Base-by-base conservation (phyloP, 306 rosid genomes). In the Phaseolus lunatus region DNA sequence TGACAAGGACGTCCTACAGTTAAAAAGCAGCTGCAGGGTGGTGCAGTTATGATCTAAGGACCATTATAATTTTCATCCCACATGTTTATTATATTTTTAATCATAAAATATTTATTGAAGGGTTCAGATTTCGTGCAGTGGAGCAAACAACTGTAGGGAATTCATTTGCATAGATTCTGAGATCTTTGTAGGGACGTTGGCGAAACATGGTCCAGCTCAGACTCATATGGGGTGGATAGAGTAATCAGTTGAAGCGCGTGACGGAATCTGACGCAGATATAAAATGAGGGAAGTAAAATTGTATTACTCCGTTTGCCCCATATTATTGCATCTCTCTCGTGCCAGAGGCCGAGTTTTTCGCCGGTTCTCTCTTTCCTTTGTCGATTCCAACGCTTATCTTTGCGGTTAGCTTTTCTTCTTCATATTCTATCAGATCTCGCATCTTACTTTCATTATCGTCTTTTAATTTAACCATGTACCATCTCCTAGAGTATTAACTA, bases 231-330 rank as follows among this genome's bases (percentile, higher is more conserved):
- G 39, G 82, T 44, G 52, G 31, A 14, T 9, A 19, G 48, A 44
- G 48, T 44, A n/a, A 8, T 19, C 2, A 54, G 45, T 27, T 15
- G 52, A 68, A 81, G 77, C 78, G 73, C 78, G 78, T 81, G 81
- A 70, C 6, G n/a, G 68, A 74, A 64, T 68, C 67, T 24, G 15
- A 20, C 3, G 41, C 59, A 13, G 9, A 11, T 81, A 81, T 75
- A 75, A 35, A 81, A 31, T 4, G 18, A 53, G 10, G 16, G 19
- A 63, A 0, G 26, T 11, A 4, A 4, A 1, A 26, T 49, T 1
- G 8, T 22, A 7, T 0, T n/a, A 2, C 0, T 18, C 75, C 22
- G 39, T 47, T 62, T 44, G 29, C 68, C 44, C 72, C 65, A 5
- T 50, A 50, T 72, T 18, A 14, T 66, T 44, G 79, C 70, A 50